A percentile compares a stretch with the other conserved stretches of the same genome.
Evolutionary conservation across 140 eudicot genomes (phyloP).

Genomic region (Stevia rebaudiana): DNA sequence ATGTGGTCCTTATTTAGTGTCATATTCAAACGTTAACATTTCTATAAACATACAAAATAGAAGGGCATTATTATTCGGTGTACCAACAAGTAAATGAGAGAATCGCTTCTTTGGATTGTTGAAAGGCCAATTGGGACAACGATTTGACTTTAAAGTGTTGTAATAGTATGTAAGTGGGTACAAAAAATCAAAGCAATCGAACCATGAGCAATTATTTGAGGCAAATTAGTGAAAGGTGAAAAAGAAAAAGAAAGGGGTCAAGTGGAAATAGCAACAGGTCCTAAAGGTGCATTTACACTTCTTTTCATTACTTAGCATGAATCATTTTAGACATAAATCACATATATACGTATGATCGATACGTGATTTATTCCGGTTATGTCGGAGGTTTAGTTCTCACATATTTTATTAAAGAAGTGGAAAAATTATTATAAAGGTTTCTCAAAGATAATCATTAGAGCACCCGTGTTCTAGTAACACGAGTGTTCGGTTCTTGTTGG

Average conservation of each 20-base stretch:
- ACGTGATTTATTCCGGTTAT: constrained; percentile 21
- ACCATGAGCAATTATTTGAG: constrained; percentile 38
- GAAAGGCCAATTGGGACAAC: constrained; percentile 31
- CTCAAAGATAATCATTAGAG: too few species aligned
- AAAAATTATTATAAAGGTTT: not conserved
- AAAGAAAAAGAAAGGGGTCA: constrained; percentile 33
- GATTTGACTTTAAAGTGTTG: constrained; percentile 27
- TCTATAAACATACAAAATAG: constrained; percentile 15
- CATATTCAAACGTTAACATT: constrained; percentile 20
- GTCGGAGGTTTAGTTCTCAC: constrained; percentile 10
- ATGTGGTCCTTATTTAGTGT: constrained; percentile 19
- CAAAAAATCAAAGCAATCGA: constrained; percentile 23
- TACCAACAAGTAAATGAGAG: constrained; percentile 16
- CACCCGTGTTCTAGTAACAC: too few species aligned
- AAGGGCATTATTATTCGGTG: constrained; percentile 15
- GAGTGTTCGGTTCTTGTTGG: too few species aligned
- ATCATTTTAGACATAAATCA: constrained; percentile 15
- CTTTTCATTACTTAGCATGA: constrained; percentile 13
- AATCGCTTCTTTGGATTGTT: constrained; percentile 32
- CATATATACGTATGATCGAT: constrained; percentile 11
- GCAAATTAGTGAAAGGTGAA: constrained; percentile 36
- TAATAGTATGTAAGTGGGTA: constrained; percentile 25
- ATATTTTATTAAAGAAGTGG: constrained; percentile 6
- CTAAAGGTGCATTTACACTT: constrained; percentile 37
- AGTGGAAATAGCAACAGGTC: constrained; percentile 32